Evolutionary conservation across 805 yeast genomes (phyloP).

Genomic region (Maudiozyma turicensis): DNA sequence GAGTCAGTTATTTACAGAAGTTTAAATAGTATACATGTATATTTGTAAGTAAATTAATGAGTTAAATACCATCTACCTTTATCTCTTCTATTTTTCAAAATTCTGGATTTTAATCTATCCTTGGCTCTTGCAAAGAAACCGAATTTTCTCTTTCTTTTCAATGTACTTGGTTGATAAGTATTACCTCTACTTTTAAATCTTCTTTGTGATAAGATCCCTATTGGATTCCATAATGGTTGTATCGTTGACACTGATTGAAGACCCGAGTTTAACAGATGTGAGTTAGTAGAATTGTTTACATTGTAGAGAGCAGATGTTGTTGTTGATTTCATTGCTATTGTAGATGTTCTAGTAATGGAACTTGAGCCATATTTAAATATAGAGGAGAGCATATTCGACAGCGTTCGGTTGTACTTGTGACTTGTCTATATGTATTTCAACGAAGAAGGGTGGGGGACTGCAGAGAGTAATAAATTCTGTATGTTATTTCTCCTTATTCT

Average conservation of each 20-base stretch:
- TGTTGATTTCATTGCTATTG: no score
- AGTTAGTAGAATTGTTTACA: not conserved
- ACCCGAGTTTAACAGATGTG: not conserved
- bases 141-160: constrained; percentile 78
- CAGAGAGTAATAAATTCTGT: no score
- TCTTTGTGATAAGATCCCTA: constrained; percentile 10
- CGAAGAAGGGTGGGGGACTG: no score
- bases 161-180: constrained; percentile 88
- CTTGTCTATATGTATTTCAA: no score
- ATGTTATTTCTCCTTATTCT: no score
- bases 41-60: constrained; percentile 39
- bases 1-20: not conserved
- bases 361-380: no score
- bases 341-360: no score
- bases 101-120: constrained; percentile 64
- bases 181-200: constrained; percentile 89
- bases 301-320: no score
- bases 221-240: constrained; percentile 4
- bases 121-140: constrained; percentile 85
- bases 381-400: no score
- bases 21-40: not conserved
- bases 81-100: constrained; percentile 64
- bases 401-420: no score
- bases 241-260: not conserved
- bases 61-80: constrained; percentile 93